phyloP scores from a whole-genome alignment of 345 rosid species.

The Corchorus olitorius region DNA sequence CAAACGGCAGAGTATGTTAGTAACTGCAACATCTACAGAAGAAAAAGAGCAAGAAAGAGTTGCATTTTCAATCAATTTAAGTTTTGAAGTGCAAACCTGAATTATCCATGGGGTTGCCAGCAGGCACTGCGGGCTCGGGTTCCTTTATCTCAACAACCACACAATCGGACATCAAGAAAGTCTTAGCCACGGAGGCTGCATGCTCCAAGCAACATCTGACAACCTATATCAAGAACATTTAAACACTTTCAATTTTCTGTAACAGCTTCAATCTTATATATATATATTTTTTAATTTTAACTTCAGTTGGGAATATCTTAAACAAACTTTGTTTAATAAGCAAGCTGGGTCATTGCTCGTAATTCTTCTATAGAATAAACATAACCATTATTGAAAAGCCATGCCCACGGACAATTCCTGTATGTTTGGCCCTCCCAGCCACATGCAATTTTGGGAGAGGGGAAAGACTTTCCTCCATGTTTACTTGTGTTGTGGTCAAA shows the following conservation, averaged over 20 bases:
- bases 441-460: background rate
- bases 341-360: too few relatives aligned
- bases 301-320: background rate
- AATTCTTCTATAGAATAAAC: background rate
- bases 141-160: constrained; percentile 99
- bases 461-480: too few relatives aligned
- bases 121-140: constrained; percentile 62
- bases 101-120: constrained; percentile 93
- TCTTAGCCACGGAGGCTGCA: constrained; percentile 95
- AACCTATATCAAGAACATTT: constrained; percentile 47
- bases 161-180: constrained; percentile 97
- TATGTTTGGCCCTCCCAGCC: background rate
- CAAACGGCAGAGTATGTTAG: background rate
- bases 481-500: too few relatives aligned
- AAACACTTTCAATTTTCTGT: background rate
- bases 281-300: background rate
- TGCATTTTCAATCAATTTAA: background rate
- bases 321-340: too few relatives aligned
- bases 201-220: constrained; percentile 99
- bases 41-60: background rate
- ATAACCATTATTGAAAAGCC: too few relatives aligned
- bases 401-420: background rate
- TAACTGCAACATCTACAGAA: constrained; percentile 18
- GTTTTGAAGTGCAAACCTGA: constrained; percentile 52
- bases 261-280: background rate